A percentile compares a stretch with the other conserved stretches of the same genome.
Evolutionary conservation across 1,284 basidiomycete species (phyloP).

Genomic region (Boletus sp.): DNA sequence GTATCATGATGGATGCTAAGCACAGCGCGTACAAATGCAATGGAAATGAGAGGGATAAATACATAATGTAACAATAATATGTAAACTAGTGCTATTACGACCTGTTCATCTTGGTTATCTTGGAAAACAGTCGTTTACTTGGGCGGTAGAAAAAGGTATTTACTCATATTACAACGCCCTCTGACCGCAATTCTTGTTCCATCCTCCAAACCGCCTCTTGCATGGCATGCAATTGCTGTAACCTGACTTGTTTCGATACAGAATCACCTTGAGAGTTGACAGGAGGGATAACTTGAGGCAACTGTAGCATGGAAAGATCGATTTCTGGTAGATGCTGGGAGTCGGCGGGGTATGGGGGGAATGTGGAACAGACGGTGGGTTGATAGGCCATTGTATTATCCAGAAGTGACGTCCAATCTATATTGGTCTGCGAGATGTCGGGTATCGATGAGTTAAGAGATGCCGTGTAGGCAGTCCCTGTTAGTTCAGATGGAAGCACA

Average conservation of each 20-base stretch:
- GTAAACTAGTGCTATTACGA: background rate
- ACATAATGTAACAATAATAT: constrained; percentile 25
- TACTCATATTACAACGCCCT: constrained; percentile 21
- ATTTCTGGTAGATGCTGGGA: constrained; percentile 20
- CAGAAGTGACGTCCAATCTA: constrained; percentile 24
- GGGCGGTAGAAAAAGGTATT: background rate
- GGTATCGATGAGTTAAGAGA: constrained; percentile 2
- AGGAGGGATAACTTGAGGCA: constrained; percentile 11
- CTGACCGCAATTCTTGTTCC: constrained; percentile 26
- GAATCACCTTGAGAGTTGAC: background rate
- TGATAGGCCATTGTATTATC: background rate
- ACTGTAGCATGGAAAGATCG: constrained; percentile 26
- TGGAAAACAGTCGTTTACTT: background rate
- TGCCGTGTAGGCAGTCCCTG: background rate
- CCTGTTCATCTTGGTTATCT: constrained; percentile 18
- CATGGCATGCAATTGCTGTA: constrained; percentile 23
- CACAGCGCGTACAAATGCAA: background rate
- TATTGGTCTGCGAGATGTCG: background rate
- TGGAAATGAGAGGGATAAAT: background rate
- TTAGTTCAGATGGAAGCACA: background rate
- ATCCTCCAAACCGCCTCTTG: constrained; percentile 29
- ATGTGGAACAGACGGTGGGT: constrained; percentile 3
- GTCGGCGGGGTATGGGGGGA: background rate
- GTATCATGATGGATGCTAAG: background rate
- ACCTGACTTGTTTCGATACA: constrained; percentile 15